Conservation (phyloP, 495 filamentous ascomycete genomes). For the Neurospora sp. region DNA sequence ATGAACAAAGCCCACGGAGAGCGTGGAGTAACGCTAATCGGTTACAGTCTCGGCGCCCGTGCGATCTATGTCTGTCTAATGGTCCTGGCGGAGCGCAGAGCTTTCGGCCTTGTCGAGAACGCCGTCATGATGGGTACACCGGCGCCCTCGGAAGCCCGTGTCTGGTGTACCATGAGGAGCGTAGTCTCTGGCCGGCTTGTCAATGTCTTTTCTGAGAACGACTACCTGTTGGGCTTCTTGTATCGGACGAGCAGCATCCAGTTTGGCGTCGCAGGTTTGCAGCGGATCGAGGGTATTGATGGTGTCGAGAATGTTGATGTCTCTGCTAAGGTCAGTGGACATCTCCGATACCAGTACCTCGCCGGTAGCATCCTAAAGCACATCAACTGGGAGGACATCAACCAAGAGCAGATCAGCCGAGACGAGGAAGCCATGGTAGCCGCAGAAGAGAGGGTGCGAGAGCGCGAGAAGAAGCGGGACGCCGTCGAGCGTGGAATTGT, state of each 20-base stretch:
- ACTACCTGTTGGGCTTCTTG: constrained; percentile 51
- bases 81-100: constrained; percentile 60
- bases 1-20: constrained; percentile 85
- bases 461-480: constrained; percentile 18
- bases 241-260: constrained; percentile 44
- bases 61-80: constrained; percentile 78
- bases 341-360: constrained; percentile 45
- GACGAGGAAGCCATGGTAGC: constrained; percentile 25
- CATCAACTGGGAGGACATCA: constrained; percentile 47
- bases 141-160: constrained; percentile 46
- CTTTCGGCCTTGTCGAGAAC: constrained; percentile 79
- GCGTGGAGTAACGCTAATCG: constrained; percentile 75
- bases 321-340: constrained; percentile 42
- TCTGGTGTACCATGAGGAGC: constrained; percentile 45
- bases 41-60: constrained; percentile 84
- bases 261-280: constrained; percentile 48
- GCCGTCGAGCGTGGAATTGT: constrained; percentile 5
- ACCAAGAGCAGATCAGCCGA: constrained; percentile 30
- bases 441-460: constrained; percentile 14
- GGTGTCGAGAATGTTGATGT: constrained; percentile 50
- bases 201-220: constrained; percentile 51
- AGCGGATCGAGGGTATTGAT: constrained; percentile 40
- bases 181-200: constrained; percentile 46
- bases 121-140: constrained; percentile 78
- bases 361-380: constrained; percentile 43